Conservation (phyloP, 768 basidiomycete species). For the Pisolithus sp. region DNA sequence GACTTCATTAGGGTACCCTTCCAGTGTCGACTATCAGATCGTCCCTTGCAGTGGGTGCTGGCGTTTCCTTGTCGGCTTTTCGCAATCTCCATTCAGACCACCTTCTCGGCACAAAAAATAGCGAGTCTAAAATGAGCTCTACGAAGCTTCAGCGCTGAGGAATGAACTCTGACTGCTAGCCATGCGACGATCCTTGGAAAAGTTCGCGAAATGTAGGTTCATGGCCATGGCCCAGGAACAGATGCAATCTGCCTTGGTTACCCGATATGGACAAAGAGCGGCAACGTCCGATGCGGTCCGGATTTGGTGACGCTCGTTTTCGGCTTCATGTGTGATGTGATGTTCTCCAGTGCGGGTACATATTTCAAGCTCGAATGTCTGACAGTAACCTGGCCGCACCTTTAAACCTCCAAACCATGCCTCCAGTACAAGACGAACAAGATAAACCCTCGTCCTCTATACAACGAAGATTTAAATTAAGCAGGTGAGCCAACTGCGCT, state of each 20-base stretch:
- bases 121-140: background rate
- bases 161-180: slow-evolving; percentile 17
- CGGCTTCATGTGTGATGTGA: background rate
- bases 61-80: background rate
- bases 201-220: slow-evolving; percentile 14
- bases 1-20: background rate
- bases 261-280: slow-evolving; percentile 22
- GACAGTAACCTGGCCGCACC: slow-evolving; percentile 2
- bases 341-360: slow-evolving; percentile 19
- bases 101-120: background rate
- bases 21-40: background rate
- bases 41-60: background rate
- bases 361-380: slow-evolving; percentile 15
- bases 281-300: slow-evolving; percentile 25
- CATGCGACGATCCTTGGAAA: slow-evolving; percentile 16
- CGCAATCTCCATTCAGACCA: background rate
- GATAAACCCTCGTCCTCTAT: slow-evolving; percentile 44
- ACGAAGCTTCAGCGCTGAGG: background rate
- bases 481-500: slow-evolving; percentile 48
- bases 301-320: slow-evolving; percentile 1
- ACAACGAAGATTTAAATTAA: slow-evolving; percentile 78
- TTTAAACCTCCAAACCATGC: slow-evolving; percentile 16
- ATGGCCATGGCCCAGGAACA: slow-evolving; percentile 15
- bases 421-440: slow-evolving; percentile 30
- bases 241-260: slow-evolving; percentile 9